phyloP scores from a whole-genome alignment of 2,329 filamentous ascomycete genomes.

The Lasiodiplodia sp. region DNA sequence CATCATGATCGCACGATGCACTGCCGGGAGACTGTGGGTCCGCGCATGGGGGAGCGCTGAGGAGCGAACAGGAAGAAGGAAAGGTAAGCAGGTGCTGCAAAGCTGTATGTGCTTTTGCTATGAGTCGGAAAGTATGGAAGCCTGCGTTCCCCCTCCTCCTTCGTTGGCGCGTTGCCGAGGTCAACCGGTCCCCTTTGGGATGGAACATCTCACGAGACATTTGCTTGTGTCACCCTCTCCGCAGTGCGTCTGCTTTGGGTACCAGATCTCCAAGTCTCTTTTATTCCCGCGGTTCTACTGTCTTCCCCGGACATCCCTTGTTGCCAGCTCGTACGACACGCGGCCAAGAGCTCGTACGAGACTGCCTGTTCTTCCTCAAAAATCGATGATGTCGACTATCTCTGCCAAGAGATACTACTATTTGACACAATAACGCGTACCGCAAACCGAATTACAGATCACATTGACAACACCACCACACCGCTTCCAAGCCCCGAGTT shows the following conservation, averaged over 20 bases:
- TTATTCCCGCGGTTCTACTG: no score
- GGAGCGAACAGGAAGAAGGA: not conserved
- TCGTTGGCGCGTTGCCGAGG: not conserved
- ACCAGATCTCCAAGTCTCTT: no score
- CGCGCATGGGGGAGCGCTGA: not conserved
- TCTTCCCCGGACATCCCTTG: no score
- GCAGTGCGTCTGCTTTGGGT: not conserved
- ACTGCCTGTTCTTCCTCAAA: no score
- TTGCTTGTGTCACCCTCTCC: not conserved
- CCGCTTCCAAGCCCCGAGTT: no score
- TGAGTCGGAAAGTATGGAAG: not conserved
- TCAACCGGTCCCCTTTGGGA: not conserved
- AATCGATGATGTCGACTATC: no score
- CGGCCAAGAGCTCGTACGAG: no score
- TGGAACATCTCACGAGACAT: constrained; percentile 9
- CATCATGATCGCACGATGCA: not conserved
- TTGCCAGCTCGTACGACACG: no score
- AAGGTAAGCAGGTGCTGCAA: not conserved
- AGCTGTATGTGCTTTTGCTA: not conserved
- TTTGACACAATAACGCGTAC: no score
- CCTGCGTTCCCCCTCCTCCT: not conserved
- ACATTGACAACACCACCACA: no score
- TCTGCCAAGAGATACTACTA: no score
- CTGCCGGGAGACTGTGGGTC: not conserved
- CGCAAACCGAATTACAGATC: no score